Percentiles rank a stretch among this genome's conserved stretches.
Conservation (phyloP, 352 stramenopile genomes). For the Aphanomyces astaci region DNA sequence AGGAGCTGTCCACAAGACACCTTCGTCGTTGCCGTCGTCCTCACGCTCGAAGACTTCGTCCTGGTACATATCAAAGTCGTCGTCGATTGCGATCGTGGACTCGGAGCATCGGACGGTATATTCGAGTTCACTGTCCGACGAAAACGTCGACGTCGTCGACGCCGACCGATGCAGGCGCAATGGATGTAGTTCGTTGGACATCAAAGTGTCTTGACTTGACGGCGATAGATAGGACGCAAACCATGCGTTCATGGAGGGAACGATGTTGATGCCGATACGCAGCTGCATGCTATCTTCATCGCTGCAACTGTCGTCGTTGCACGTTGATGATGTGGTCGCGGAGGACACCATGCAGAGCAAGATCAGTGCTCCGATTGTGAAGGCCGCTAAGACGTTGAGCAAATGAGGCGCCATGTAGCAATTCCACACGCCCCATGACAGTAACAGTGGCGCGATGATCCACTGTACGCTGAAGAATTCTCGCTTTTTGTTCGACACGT, state of each 20-base stretch:
- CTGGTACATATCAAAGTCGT: constrained; percentile 14
- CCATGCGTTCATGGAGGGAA: constrained; percentile 19
- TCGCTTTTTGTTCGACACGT: background rate
- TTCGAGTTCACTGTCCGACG: constrained; percentile 14
- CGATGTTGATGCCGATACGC: constrained; percentile 24
- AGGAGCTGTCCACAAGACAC: background rate
- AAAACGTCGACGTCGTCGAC: constrained; percentile 8
- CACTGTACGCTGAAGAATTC: background rate
- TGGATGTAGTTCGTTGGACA: background rate
- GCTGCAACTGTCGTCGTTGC: constrained; percentile 27
- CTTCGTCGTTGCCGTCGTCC: background rate
- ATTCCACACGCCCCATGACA: constrained; percentile 1
- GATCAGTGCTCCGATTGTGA: background rate
- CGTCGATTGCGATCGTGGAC: constrained; percentile 20
- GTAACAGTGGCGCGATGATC: background rate
- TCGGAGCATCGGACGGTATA: constrained; percentile 10
- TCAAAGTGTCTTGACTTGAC: background rate
- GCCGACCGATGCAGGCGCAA: background rate
- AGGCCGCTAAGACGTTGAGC: background rate
- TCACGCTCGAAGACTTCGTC: background rate
- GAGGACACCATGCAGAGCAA: background rate
- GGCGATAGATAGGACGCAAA: background rate
- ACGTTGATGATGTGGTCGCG: background rate
- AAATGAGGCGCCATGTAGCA: background rate
- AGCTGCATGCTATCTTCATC: constrained; percentile 26